These are phyloP conservation scores for Westerdykella aurantiaca DNA, from an alignment of 2,329 filamentous ascomycete genomes.

Conservation along the genomic window DNA sequence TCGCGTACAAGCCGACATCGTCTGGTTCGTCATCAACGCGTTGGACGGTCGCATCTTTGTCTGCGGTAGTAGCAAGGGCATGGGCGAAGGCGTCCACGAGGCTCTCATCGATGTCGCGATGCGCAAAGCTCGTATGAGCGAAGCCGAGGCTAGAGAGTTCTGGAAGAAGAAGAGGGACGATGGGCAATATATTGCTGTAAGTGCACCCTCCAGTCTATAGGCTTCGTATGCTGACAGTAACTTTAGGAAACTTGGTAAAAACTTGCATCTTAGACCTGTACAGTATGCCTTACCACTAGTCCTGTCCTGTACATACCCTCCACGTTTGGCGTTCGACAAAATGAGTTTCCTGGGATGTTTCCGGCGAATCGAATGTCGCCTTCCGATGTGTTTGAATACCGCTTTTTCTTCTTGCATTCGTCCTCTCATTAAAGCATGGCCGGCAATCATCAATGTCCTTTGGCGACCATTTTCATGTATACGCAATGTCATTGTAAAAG, in stretches of 20 bases:
- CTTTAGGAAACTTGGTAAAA: conserved; percentile 8
- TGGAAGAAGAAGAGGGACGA: conserved; percentile 89
- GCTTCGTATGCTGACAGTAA: not conserved
- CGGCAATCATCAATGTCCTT: no score
- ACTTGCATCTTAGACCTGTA: not conserved
- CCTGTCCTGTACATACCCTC: no score
- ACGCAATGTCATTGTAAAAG: no score
- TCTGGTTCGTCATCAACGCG: conserved; percentile 96
- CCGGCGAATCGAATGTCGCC: no score
- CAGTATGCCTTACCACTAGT: no score
- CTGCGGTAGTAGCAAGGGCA: conserved; percentile 89
- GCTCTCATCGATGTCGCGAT: conserved; percentile 87
- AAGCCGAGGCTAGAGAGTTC: conserved; percentile 76
- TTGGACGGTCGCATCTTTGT: conserved; percentile 96
- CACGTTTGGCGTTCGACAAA: no score
- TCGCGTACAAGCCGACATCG: conserved; percentile 81
- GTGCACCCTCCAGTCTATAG: conserved; percentile 7
- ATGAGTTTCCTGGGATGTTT: no score
- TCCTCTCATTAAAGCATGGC: no score
- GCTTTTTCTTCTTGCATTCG: no score
- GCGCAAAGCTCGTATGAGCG: conserved; percentile 80
- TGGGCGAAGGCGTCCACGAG: conserved; percentile 92
- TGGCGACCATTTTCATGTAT: no score
- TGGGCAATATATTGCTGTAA: conserved; percentile 86
- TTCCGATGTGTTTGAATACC: no score